Evolutionary conservation across 768 basidiomycete genomes (phyloP).

Genomic region (Suillus variegatus): DNA sequence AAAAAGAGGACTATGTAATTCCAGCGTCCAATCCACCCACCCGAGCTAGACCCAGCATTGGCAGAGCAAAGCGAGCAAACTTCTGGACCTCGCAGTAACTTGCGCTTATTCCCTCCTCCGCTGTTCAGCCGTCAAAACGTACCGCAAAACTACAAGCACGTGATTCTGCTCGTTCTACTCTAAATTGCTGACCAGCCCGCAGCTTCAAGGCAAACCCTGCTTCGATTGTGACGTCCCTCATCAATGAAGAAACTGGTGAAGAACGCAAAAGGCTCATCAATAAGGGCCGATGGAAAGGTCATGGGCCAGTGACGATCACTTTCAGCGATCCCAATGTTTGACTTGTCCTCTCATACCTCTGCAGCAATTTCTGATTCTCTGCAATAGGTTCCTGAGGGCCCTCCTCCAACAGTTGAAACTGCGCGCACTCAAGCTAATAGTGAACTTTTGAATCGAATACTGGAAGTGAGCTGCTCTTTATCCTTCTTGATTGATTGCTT

Average conservation of each 20-base stretch:
- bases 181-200: neutral
- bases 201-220: constrained; percentile 81
- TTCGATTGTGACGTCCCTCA: constrained; percentile 64
- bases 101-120: constrained; percentile 85
- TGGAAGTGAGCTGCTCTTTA: constrained; percentile 42
- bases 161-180: neutral
- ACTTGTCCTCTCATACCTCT: neutral
- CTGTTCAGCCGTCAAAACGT: constrained; percentile 82
- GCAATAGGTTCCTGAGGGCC: constrained; percentile 62
- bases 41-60: constrained; percentile 56
- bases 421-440: constrained; percentile 56
- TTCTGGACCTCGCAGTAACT: constrained; percentile 47
- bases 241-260: constrained; percentile 77
- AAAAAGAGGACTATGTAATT: constrained; percentile 63
- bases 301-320: constrained; percentile 70
- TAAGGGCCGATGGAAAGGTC: constrained; percentile 83
- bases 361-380: constrained; percentile 9
- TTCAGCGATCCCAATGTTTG: constrained; percentile 57
- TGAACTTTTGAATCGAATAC: constrained; percentile 53
- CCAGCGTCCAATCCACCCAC: constrained; percentile 30
- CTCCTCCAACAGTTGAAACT: constrained; percentile 63
- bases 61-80: constrained; percentile 14
- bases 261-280: constrained; percentile 86
- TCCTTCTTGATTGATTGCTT: constrained; percentile 18
- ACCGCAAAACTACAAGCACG: constrained; percentile 80